phyloP scores from a whole-genome alignment of 495 filamentous ascomycete genomes.

The Penicillium bovifimosum region DNA sequence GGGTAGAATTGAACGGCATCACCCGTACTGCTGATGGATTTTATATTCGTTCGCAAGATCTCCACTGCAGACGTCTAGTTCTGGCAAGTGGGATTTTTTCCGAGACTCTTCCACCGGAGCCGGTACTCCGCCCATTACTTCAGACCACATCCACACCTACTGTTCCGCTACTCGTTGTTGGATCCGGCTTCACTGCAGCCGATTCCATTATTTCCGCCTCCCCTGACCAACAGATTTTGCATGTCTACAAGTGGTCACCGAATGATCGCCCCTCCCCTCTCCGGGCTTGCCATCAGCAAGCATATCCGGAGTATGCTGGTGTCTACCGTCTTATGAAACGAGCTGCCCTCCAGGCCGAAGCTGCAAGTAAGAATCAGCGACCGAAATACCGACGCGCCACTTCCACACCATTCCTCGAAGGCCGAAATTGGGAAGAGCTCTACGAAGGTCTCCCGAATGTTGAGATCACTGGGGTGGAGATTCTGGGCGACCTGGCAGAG shows the following conservation, averaged over 20 bases:
- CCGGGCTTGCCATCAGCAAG: conserved; percentile 56
- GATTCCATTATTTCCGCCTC: conserved; percentile 56
- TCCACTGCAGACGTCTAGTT: conserved; percentile 56
- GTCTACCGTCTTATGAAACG: conserved; percentile 62
- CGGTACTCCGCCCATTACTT: conserved; percentile 39
- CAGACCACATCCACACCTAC: conserved; percentile 18
- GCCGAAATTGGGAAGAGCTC: conserved; percentile 43
- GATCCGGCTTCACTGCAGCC: conserved; percentile 61
- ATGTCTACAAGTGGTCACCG: conserved; percentile 59
- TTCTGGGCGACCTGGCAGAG: conserved; percentile 26
- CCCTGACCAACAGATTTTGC: conserved; percentile 49
- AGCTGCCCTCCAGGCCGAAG: conserved; percentile 31
- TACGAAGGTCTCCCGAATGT: conserved; percentile 60
- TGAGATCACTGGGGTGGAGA: conserved; percentile 41
- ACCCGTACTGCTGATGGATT: conserved; percentile 47
- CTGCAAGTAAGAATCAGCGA: conserved; percentile 14
- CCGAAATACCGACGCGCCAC: conserved; percentile 29
- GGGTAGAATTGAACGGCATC: conserved; percentile 39
- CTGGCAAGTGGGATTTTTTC: conserved; percentile 62
- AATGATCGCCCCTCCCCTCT: conserved; percentile 53
- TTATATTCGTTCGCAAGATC: conserved; percentile 45
- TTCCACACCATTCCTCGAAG: conserved; percentile 42
- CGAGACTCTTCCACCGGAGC: conserved; percentile 47
- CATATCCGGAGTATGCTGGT: conserved; percentile 62
- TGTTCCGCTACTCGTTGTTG: conserved; percentile 50